Conservation (phyloP, 2,329 filamentous ascomycete genomes). For the Clarireedia homoeocarpa region DNA sequence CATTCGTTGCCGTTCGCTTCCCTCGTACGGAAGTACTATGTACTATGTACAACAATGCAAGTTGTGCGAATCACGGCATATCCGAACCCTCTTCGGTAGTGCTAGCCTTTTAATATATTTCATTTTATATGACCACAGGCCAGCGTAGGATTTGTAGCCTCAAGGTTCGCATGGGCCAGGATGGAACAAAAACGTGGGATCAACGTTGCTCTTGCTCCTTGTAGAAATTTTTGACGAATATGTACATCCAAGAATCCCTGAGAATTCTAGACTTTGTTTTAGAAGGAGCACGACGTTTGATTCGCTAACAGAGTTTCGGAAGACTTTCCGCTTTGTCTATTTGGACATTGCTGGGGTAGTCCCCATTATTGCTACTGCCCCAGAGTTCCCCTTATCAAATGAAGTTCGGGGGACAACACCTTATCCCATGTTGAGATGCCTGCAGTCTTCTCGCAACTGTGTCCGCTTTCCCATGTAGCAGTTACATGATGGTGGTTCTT, state of each 20-base stretch:
- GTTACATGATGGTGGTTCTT: too few species aligned
- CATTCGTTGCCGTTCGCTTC: neutral
- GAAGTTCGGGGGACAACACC: too few species aligned
- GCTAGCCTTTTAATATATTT: neutral
- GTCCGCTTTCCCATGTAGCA: too few species aligned
- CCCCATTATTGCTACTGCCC: too few species aligned
- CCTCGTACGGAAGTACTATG: too few species aligned
- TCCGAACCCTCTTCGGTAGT: slow-evolving; percentile 10
- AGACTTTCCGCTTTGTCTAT: neutral
- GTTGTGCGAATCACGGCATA: slow-evolving; percentile 11
- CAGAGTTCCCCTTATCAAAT: too few species aligned
- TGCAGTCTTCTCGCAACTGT: too few species aligned
- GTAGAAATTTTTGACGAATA: slow-evolving; percentile 10
- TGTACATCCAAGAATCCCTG: neutral
- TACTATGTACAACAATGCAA: neutral
- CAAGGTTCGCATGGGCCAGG: neutral
- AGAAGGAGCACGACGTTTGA: neutral
- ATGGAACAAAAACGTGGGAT: slow-evolving; percentile 9
- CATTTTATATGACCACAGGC: neutral
- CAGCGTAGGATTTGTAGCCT: neutral
- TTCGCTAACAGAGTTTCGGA: neutral
- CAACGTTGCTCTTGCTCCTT: slow-evolving; percentile 5
- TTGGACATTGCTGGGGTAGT: neutral
- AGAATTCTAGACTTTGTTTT: slow-evolving; percentile 1
- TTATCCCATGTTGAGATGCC: too few species aligned